phyloP scores from a whole-genome alignment of 2,329 filamentous ascomycete genomes.

The Aspergillus sp. region DNA sequence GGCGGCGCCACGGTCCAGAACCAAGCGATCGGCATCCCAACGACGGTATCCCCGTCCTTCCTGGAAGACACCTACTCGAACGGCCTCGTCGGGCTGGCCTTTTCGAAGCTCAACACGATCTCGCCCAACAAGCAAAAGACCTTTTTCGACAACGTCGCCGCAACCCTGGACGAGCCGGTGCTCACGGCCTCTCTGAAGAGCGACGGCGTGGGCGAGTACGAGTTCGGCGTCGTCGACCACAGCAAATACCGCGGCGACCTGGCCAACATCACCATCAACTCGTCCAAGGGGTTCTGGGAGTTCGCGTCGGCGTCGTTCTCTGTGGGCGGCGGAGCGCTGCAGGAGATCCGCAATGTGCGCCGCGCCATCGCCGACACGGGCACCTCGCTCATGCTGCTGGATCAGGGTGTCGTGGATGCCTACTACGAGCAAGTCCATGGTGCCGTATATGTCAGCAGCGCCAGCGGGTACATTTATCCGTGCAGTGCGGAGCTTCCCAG shows the following conservation, averaged over 20 bases:
- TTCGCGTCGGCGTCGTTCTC: slow-evolving; percentile 58
- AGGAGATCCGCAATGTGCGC: slow-evolving; percentile 30
- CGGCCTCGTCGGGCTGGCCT: slow-evolving; percentile 69
- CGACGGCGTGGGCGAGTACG: slow-evolving; percentile 62
- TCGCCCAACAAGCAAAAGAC: slow-evolving; percentile 64
- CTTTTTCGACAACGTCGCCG: slow-evolving; percentile 70
- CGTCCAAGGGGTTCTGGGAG: slow-evolving; percentile 67
- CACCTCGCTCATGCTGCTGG: slow-evolving; percentile 64
- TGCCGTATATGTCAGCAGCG: slow-evolving; percentile 45
- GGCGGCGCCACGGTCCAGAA: slow-evolving; percentile 61
- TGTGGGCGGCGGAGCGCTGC: slow-evolving; percentile 47
- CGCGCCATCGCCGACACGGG: slow-evolving; percentile 67
- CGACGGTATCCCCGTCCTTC: slow-evolving; percentile 58
- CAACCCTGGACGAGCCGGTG: slow-evolving; percentile 61
- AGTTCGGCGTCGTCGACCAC: slow-evolving; percentile 69
- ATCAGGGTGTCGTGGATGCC: slow-evolving; percentile 53
- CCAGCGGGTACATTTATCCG: slow-evolving; percentile 57
- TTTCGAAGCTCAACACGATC: slow-evolving; percentile 64
- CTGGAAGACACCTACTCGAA: slow-evolving; percentile 60
- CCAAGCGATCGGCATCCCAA: slow-evolving; percentile 69
- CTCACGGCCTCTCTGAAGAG: slow-evolving; percentile 70
- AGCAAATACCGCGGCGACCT: slow-evolving; percentile 63
- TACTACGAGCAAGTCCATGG: slow-evolving; percentile 61
- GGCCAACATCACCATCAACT: slow-evolving; percentile 61
- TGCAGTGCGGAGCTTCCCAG: slow-evolving; percentile 56